Evolutionary conservation across 495 filamentous ascomycete genomes (phyloP).

Genomic region (Penicillium taxi): DNA sequence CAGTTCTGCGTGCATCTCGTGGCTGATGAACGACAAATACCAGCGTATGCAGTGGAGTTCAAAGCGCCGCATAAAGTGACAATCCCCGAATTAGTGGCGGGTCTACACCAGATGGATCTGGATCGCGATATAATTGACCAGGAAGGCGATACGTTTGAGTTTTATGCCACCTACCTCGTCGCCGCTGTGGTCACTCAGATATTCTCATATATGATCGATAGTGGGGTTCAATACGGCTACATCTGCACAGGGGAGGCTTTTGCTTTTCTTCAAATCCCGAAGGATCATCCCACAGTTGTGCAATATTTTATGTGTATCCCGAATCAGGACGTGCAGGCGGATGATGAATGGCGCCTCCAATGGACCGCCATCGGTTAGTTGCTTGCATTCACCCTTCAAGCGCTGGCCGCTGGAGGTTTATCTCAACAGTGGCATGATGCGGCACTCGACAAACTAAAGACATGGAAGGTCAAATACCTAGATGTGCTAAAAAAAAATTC

Average conservation of each 20-base stretch:
- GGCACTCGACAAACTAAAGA: conserved; percentile 18
- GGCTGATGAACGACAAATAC: conserved; percentile 15
- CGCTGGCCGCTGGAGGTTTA: conserved; percentile 25
- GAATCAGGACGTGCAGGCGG: conserved; percentile 21
- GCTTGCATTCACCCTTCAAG: conserved; percentile 41
- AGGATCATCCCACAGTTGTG: conserved; percentile 20
- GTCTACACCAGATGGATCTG: conserved; percentile 20
- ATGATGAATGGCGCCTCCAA: conserved; percentile 23
- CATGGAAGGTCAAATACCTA: conserved; percentile 23
- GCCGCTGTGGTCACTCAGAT: conserved; percentile 33
- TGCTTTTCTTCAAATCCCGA: conserved; percentile 40
- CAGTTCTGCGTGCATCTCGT: conserved; percentile 18
- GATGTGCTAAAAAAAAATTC: conserved; percentile 20
- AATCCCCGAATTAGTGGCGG: conserved; percentile 18
- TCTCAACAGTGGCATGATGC: conserved; percentile 31
- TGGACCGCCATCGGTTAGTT: conserved; percentile 39
- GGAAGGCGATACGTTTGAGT: conserved; percentile 21
- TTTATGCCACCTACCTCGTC: conserved; percentile 25
- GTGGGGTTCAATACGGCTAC: conserved; percentile 36
- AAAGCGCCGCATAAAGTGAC: conserved; percentile 20
- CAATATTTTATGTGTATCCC: conserved; percentile 26
- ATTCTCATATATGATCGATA: conserved; percentile 43
- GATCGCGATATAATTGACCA: conserved; percentile 19
- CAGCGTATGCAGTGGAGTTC: conserved; percentile 21
- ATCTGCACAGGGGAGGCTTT: conserved; percentile 40